Conservation (phyloP, 495 filamentous ascomycete genomes). For the Aspergillus asperescens region DNA sequence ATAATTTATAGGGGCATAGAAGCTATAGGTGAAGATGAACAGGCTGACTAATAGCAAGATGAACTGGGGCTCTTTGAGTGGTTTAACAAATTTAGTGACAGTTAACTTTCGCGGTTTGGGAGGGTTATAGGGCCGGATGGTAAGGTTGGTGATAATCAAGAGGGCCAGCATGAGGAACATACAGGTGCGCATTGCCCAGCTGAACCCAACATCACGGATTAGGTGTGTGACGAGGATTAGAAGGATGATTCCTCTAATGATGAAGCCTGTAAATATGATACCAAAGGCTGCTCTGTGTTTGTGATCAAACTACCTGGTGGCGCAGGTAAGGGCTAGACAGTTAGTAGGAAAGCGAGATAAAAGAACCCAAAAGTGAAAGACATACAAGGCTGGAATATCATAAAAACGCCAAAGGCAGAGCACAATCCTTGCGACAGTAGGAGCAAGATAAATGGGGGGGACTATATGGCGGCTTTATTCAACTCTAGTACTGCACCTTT, state of each 20-base stretch:
- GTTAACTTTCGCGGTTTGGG: slow-evolving; percentile 9
- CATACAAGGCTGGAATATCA: slow-evolving; percentile 52
- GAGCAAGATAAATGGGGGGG: no score
- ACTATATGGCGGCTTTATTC: no score
- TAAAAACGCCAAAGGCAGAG: slow-evolving; percentile 51
- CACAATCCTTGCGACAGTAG: slow-evolving; percentile 39
- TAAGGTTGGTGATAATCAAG: slow-evolving; percentile 27
- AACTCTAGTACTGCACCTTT: no score
- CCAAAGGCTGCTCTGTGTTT: slow-evolving; percentile 49
- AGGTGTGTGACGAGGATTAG: slow-evolving; percentile 34
- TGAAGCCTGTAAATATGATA: slow-evolving; percentile 45
- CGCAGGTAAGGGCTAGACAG: neutral
- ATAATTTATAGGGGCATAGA: slow-evolving; percentile 33
- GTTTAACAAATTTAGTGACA: neutral
- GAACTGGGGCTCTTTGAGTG: neutral
- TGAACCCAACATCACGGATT: slow-evolving; percentile 31
- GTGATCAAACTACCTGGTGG: slow-evolving; percentile 45
- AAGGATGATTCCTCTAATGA: slow-evolving; percentile 50
- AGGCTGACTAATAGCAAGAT: slow-evolving; percentile 40
- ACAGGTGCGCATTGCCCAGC: slow-evolving; percentile 37
- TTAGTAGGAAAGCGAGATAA: slow-evolving; percentile 4
- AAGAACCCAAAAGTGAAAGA: slow-evolving; percentile 21
- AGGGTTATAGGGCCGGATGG: slow-evolving; percentile 24
- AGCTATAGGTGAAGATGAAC: slow-evolving; percentile 41
- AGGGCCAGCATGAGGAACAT: slow-evolving; percentile 36